phyloP scores from a whole-genome alignment of 345 rosid species.

The Sisymbrium irio region DNA sequence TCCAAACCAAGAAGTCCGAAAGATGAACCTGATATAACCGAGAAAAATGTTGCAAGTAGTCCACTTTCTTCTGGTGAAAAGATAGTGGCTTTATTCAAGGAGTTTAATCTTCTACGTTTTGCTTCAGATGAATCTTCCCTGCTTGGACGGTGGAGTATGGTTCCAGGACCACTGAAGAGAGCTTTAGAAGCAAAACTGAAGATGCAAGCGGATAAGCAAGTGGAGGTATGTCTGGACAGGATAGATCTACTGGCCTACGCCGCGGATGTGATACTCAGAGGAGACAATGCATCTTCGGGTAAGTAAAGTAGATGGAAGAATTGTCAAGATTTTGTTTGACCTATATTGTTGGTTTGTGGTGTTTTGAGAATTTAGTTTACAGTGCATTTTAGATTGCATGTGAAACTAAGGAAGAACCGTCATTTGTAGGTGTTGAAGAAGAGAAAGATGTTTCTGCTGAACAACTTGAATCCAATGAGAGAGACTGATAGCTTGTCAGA shows the following conservation, averaged over 20 bases:
- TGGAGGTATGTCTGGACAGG: not conserved
- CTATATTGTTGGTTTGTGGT: not conserved
- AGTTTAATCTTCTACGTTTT: not conserved
- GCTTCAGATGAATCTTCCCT: not conserved
- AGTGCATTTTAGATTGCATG: not conserved
- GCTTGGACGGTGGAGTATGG: not conserved
- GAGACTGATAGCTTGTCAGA: not conserved
- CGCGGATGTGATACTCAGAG: not conserved
- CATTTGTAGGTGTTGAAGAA: not conserved
- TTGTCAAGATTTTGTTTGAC: not conserved
- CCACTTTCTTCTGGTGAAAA: not conserved
- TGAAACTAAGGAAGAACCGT: not conserved
- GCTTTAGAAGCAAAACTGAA: not conserved
- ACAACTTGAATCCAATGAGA: not conserved
- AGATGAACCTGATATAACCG: not conserved
- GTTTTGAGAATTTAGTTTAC: not conserved
- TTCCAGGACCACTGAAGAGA: not conserved
- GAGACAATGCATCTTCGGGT: not conserved
- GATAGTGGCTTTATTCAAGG: not conserved
- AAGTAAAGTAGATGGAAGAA: not conserved
- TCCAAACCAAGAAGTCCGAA: not conserved
- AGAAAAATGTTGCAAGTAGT: not conserved
- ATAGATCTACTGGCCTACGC: not conserved
- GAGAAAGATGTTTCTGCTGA: not conserved
- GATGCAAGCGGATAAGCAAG: not conserved